These are phyloP conservation scores for Polytrichum formosum DNA, from an alignment of 225 moss, liverwort and hornwort species.

Conservation along the genomic window DNA sequence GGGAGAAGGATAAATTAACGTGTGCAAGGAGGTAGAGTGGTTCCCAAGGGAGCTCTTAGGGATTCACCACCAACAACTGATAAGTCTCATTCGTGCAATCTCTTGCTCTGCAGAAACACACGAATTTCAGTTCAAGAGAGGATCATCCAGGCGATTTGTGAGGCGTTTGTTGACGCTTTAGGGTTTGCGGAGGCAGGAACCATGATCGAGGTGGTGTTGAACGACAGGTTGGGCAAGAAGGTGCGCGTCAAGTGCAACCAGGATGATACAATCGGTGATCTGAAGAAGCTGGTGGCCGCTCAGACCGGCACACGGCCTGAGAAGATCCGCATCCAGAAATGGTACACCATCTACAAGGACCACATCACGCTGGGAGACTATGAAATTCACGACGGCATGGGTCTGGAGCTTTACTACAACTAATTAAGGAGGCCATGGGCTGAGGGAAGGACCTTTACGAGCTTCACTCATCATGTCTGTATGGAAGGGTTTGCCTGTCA, in stretches of 20 bases:
- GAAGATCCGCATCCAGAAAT: slow-evolving; percentile 87
- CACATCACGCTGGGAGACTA: slow-evolving; percentile 78
- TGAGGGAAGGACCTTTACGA: no score
- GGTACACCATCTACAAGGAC: slow-evolving; percentile 87
- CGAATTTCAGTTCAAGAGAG: no score
- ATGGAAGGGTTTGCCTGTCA: no score
- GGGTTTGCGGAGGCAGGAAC: slow-evolving; percentile 27
- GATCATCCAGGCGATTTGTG: no score
- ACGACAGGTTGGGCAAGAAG: slow-evolving; percentile 85
- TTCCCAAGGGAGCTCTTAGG: no score
- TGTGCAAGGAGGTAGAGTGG: no score
- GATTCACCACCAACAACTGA: no score
- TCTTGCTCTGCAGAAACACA: no score
- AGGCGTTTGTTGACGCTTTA: no score
- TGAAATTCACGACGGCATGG: slow-evolving; percentile 86
- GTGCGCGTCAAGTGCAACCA: slow-evolving; percentile 81
- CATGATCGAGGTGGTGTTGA: slow-evolving; percentile 93
- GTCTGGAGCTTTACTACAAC: slow-evolving; percentile 81
- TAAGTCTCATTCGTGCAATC: no score
- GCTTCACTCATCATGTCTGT: no score
- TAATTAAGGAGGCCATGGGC: slow-evolving; percentile 11
- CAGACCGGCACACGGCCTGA: slow-evolving; percentile 87
- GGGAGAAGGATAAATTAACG: no score
- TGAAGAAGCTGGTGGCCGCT: slow-evolving; percentile 88
- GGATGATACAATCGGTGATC: slow-evolving; percentile 76